Evolutionary conservation across 2,329 filamentous ascomycete genomes (phyloP), one percentile per base, ranked within the genome.

Genomic region (Lecanicillium sp.): DNA sequence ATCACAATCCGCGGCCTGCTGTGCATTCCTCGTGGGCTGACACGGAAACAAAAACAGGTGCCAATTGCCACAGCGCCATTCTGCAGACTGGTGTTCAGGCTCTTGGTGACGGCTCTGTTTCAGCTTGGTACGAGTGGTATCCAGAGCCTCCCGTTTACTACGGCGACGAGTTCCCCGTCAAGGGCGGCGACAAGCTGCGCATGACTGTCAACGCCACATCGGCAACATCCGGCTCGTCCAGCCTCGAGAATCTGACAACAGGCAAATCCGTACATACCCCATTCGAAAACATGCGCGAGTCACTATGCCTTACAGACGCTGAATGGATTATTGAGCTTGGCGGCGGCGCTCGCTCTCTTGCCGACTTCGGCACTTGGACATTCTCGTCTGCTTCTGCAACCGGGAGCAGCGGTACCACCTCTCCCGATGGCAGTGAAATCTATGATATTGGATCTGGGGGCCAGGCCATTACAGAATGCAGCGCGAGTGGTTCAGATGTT

Each of bases 311-410:
- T 52, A 70, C 72, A 55, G 78, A 79, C 52, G 77, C 74, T 12
- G 77, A 80, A 57, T 81, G 76, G 75, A 79, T 80, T 55, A 73
- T 79, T 27, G 77, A 79, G 62, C 26, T 40, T n/a, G 40, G 40
- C 8, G 41, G 41, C 35, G 74, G 40, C 15, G 33, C 24, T 12
- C 14, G 15, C 5, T 19, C 35, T 8, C 38, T 51, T 3, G 43
- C 26, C 12, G 24, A 51, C 26, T 51, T 51, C 20, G 49, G 49
- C 30, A 26, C 30, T 14, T 24, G 37, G 30, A 36, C 38, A 11
- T 47, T 51, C 33, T 14, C 2, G 8, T n/a, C 36, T 12, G 40
- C 43, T 7, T 33, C n/a, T 4, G 49, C 49, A 15, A 37, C 26
- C 17, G 32, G 49, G 4, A 26, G 19, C 29, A 67, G 65, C 36